Base-by-base conservation (phyloP, 2,329 filamentous ascomycete genomes). In the Calonectria pseudoturangicola region DNA sequence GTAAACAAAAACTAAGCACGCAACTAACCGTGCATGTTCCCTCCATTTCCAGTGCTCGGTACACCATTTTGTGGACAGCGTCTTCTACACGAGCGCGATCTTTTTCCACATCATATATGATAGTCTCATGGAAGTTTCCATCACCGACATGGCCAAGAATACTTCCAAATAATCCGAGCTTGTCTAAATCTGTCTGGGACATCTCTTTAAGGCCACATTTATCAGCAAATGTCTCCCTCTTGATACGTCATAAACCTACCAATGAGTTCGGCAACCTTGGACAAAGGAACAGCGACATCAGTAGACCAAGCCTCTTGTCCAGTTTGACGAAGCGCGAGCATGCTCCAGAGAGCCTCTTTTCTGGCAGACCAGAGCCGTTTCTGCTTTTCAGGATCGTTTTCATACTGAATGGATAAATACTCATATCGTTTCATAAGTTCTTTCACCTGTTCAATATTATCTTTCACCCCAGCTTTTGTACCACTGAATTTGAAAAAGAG, bases 111-210 rank as follows among this genome's bases (percentile, higher is more conserved):
- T 92, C 88, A 16, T 84, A 85, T 1, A 77, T 21, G 71, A 83
- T 79, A 12, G 79, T 74, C 25, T 81, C 78, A 78, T 93, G 92
- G 79, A 93, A 93, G 77, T 93, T 93, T 16, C 92, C 92, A 77
- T 93, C 92, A 0, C 92, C 92, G 5, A 93, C 91, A 79, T 93
- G 92, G 0, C 92, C 92, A 2, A 93, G 87, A 36, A 93, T 92
- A 21, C 86, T 87, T 6, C 88, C 89, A 45, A 90, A 86, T 5
- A 93, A 82, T 0, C 91, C 91, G 50, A 87, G 88, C 77, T 86
- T 84, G n/a, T 79, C 80, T 45, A 92, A 87, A 74, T 93, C 88
- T 18, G 85, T 85, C 79, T 92, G 91, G 2, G 90, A 90, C 72
- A 89, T 86, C 74, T 92, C 63, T 66, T 21, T 5, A 9, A 8